Conservation (phyloP, 2,329 filamentous ascomycete genomes). For the Periconia digitata region DNA sequence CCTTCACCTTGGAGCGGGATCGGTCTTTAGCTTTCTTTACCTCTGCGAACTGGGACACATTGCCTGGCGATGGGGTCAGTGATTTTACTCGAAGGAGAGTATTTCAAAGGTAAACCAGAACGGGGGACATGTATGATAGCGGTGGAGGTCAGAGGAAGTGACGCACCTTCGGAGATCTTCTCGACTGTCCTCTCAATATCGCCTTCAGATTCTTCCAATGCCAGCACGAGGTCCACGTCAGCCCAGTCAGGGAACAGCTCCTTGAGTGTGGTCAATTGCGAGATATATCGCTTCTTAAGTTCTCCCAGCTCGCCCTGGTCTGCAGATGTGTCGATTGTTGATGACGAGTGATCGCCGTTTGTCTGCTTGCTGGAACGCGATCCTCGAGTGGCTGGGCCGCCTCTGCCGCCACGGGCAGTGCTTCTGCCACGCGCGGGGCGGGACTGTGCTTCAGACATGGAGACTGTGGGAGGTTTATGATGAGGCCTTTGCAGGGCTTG, state of each 20-base stretch:
- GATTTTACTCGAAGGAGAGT: not conserved
- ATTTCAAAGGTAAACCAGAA: not conserved
- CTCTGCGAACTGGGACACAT: slow-evolving; percentile 81
- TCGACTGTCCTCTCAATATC: slow-evolving; percentile 72
- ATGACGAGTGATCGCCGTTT: slow-evolving; percentile 70
- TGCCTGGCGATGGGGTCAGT: slow-evolving; percentile 54
- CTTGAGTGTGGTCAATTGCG: slow-evolving; percentile 78
- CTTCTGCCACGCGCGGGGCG: slow-evolving; percentile 88
- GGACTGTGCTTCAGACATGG: slow-evolving; percentile 93
- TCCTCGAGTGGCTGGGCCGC: slow-evolving; percentile 62
- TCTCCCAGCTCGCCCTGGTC: slow-evolving; percentile 90
- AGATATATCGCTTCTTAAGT: slow-evolving; percentile 85
- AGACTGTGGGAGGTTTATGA: slow-evolving; percentile 47
- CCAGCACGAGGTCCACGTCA: slow-evolving; percentile 90
- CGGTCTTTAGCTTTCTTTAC: slow-evolving; percentile 77
- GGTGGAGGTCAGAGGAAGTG: not conserved
- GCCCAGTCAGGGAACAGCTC: slow-evolving; percentile 97
- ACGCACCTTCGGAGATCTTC: slow-evolving; percentile 75
- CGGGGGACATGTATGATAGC: slow-evolving; percentile 1
- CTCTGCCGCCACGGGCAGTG: slow-evolving; percentile 82
- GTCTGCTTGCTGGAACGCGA: slow-evolving; percentile 51
- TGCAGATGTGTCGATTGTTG: slow-evolving; percentile 64
- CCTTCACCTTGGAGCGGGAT: slow-evolving; percentile 71
- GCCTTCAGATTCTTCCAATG: slow-evolving; percentile 83
- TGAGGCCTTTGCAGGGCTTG: slow-evolving; percentile 15